These are phyloP conservation scores for Cytospora paraplurivora DNA, from an alignment of 2,329 filamentous ascomycete species.

Conservation along the genomic window DNA sequence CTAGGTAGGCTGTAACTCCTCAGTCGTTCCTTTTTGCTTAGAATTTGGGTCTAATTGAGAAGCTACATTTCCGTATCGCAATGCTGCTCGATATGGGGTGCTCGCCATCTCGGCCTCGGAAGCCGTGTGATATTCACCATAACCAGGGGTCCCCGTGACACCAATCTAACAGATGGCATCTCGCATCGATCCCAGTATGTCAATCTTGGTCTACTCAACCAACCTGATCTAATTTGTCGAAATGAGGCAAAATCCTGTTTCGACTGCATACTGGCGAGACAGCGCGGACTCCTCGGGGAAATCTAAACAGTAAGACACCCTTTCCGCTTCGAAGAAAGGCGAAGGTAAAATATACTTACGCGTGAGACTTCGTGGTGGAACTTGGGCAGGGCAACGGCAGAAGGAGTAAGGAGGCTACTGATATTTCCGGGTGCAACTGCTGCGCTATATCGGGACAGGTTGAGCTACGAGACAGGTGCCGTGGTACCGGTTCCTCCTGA, in stretches of 20 bases:
- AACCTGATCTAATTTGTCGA: background rate
- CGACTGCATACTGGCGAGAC: no score
- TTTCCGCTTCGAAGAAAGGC: no score
- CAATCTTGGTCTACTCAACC: background rate
- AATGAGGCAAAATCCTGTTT: background rate
- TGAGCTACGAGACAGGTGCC: conserved; percentile 1
- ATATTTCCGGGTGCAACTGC: background rate
- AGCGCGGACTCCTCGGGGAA: no score
- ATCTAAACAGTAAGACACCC: no score
- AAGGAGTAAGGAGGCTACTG: background rate
- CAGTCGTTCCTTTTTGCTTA: no score
- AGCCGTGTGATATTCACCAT: background rate
- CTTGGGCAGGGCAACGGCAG: background rate
- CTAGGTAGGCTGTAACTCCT: no score
- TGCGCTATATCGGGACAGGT: background rate
- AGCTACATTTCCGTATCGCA: background rate
- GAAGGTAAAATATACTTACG: background rate
- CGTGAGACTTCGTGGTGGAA: background rate
- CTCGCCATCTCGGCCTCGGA: background rate
- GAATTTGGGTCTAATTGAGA: no score
- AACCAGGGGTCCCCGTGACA: background rate
- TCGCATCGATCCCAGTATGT: background rate
- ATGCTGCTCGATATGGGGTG: background rate
- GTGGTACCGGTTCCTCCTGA: background rate
- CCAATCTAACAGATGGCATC: background rate